These are phyloP conservation scores for Lecanicillium sp. DNA, from an alignment of 2,329 filamentous ascomycete species.

Conservation along the genomic window DNA sequence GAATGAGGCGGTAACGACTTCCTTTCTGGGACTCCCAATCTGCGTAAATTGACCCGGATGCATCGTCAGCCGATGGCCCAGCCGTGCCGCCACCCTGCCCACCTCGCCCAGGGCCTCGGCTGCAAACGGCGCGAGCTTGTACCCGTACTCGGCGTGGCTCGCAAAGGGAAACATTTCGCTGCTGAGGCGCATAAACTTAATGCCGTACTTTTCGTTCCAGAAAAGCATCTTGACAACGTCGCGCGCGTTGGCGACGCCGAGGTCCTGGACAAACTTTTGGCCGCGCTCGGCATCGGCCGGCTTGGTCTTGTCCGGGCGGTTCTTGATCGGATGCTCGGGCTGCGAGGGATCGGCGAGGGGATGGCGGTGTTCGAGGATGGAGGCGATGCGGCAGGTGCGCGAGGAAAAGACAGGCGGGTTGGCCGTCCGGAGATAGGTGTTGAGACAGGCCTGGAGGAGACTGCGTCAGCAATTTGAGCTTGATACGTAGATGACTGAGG, in stretches of 20 bases:
- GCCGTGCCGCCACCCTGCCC: slow-evolving; percentile 67
- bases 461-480: no score
- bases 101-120: slow-evolving; percentile 69
- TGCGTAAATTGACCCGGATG: slow-evolving; percentile 94
- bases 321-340: slow-evolving; percentile 78
- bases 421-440: slow-evolving; percentile 79
- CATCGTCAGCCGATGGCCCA: slow-evolving; percentile 80
- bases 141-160: slow-evolving; percentile 80
- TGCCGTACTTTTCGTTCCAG: slow-evolving; percentile 90
- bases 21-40: slow-evolving; percentile 71
- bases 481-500: no score
- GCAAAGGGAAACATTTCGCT: slow-evolving; percentile 98
- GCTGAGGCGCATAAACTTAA: slow-evolving; percentile 86
- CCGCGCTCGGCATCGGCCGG: slow-evolving; percentile 62
- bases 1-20: slow-evolving; percentile 70
- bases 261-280: slow-evolving; percentile 63
- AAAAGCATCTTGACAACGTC: slow-evolving; percentile 80
- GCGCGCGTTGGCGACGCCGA: slow-evolving; percentile 75
- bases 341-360: slow-evolving; percentile 69
- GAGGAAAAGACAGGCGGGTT: slow-evolving; percentile 86
- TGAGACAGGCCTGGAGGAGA: slow-evolving; percentile 79
- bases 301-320: slow-evolving; percentile 70
- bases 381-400: slow-evolving; percentile 83
- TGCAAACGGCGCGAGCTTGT: slow-evolving; percentile 74
- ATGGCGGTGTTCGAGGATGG: slow-evolving; percentile 83